A percentile compares a stretch with the other conserved stretches of the same genome.
phyloP scores from a whole-genome alignment of 1,284 basidiomycete species.

The Rhodotorula glutinis region DNA sequence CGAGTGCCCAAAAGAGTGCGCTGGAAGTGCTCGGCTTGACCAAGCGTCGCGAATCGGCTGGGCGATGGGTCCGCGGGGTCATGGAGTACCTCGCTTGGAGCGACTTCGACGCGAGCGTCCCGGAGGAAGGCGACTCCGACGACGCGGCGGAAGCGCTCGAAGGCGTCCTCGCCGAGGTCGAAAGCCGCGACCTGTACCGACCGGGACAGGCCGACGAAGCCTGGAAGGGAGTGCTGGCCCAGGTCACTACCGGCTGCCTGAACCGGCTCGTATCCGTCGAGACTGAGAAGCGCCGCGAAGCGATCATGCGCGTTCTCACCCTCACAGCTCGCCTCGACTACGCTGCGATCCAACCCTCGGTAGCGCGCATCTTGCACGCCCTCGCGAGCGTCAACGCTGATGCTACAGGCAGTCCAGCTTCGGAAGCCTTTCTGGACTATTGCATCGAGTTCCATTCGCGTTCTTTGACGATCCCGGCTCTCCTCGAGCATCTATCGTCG shows the following conservation, averaged over 20 bases:
- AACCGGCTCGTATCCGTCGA: neutral
- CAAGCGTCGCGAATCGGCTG: conserved; percentile 32
- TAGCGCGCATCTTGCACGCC: conserved; percentile 12
- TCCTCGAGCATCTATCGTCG: conserved; percentile 20
- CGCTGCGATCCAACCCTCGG: conserved; percentile 1
- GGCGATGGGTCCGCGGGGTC: conserved; percentile 17
- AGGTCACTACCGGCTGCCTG: conserved; percentile 11
- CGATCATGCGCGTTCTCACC: conserved; percentile 6
- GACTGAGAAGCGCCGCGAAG: neutral
- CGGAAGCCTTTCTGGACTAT: conserved; percentile 16
- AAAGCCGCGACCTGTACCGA: conserved; percentile 26
- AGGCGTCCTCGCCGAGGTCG: conserved; percentile 21
- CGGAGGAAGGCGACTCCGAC: neutral
- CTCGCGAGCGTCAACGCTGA: conserved; percentile 8
- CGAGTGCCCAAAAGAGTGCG: conserved; percentile 35
- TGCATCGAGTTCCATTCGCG: conserved; percentile 30
- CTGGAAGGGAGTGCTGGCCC: conserved; percentile 22
- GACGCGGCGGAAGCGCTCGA: conserved; percentile 2
- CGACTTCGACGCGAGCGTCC: neutral
- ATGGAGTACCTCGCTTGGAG: conserved; percentile 14
- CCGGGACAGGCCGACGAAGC: conserved; percentile 13
- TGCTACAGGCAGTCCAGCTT: neutral
- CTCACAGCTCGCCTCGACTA: conserved; percentile 19
- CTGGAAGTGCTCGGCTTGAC: conserved; percentile 33
- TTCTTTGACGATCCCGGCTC: conserved; percentile 22